phyloP scores from a whole-genome alignment of 805 yeast species.

The Schwanniomyces occidentalis region DNA sequence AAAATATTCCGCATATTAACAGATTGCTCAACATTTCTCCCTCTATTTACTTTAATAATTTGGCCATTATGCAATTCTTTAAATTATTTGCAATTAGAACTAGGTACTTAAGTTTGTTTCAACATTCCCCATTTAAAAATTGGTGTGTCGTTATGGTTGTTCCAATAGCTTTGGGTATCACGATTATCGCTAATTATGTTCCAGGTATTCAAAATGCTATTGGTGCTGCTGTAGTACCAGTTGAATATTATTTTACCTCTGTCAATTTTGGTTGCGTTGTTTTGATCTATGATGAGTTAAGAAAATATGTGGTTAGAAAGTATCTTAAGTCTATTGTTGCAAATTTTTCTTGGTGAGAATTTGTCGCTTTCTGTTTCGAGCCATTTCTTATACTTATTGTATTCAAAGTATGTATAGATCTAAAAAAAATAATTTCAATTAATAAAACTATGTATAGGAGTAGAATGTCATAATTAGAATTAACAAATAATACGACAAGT shows the following conservation, averaged over 20 bases:
- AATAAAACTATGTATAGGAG: no score
- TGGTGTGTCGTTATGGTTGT: constrained; percentile 33
- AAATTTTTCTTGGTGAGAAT: constrained; percentile 43
- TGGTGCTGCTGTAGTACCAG: constrained; percentile 41
- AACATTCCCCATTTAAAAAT: constrained; percentile 38
- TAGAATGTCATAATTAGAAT: no score
- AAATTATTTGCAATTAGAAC: constrained; percentile 46
- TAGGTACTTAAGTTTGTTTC: constrained; percentile 41
- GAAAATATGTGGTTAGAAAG: constrained; percentile 37
- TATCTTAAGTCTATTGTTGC: constrained; percentile 41
- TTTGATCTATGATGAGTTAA: constrained; percentile 40
- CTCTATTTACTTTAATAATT: constrained; percentile 46
- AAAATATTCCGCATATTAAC: constrained; percentile 19
- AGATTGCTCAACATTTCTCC: constrained; percentile 33
- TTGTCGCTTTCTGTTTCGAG: no score
- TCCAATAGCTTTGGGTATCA: constrained; percentile 35
- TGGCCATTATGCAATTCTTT: constrained; percentile 50
- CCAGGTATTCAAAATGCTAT: constrained; percentile 38
- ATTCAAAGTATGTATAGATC: no score
- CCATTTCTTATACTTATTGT: no score
- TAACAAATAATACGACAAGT: no score
- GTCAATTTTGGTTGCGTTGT: constrained; percentile 45
- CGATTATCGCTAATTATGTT: constrained; percentile 44
- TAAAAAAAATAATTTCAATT: no score
- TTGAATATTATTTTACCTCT: constrained; percentile 47